phyloP scores from a whole-genome alignment of 106 monocot genomes.

The Acorus calamus region DNA sequence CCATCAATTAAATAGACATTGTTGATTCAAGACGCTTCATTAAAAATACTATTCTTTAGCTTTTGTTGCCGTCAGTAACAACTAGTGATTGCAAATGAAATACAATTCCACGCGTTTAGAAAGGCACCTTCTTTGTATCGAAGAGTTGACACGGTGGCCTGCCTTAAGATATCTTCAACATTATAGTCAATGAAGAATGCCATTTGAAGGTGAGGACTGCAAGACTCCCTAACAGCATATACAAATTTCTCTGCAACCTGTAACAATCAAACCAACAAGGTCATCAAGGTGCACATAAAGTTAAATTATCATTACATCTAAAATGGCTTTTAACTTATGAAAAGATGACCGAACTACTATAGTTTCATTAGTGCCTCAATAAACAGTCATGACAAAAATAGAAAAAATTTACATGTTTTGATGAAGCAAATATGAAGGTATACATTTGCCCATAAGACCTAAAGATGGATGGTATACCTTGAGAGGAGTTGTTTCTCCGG shows the following conservation, averaged over 20 bases:
- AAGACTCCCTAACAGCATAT: conserved; percentile 44
- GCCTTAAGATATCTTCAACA: conserved; percentile 48
- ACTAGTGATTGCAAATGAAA: too few relatives aligned
- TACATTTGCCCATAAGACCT: neutral
- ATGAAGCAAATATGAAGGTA: neutral
- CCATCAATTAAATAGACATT: too few relatives aligned
- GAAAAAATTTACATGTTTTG: neutral
- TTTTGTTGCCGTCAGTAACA: too few relatives aligned
- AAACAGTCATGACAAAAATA: neutral
- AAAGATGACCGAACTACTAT: too few relatives aligned
- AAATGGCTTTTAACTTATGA: neutral
- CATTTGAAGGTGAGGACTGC: conserved; percentile 40
- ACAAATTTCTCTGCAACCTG: conserved; percentile 74
- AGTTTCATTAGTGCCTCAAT: too few relatives aligned
- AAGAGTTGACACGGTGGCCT: conserved; percentile 58
- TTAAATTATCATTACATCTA: neutral
- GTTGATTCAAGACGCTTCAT: too few relatives aligned
- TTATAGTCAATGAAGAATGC: conserved; percentile 61
- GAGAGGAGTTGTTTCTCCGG: conserved; percentile 56
- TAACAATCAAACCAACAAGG: neutral
- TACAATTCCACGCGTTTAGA: too few relatives aligned
- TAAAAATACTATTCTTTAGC: too few relatives aligned
- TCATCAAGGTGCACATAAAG: neutral
- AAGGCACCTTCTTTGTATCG: conserved; percentile 56
- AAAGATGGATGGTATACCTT: conserved; percentile 19